Conservation (phyloP, 108 stramenopile species). For the Conticribra weissflogii region DNA sequence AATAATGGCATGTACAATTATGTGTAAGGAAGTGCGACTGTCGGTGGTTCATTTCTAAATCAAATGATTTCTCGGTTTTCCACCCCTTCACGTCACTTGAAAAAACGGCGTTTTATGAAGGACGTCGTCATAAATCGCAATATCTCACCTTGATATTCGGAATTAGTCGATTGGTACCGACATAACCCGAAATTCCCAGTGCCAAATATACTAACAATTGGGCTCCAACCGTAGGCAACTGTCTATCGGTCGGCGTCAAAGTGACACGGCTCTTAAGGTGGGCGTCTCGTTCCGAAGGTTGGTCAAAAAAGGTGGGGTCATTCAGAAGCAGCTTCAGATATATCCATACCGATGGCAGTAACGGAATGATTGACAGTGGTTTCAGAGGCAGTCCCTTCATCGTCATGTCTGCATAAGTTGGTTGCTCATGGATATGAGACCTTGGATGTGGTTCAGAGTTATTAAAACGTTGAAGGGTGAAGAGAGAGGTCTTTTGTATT, state of each 20-base stretch:
- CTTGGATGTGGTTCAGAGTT: too few species aligned
- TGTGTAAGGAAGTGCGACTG: background rate
- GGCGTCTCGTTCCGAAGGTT: background rate
- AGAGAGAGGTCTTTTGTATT: too few species aligned
- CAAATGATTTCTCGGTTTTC: background rate
- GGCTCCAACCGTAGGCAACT: constrained; percentile 22
- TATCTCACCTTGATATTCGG: constrained; percentile 35
- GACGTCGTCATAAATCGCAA: background rate
- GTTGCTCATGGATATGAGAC: background rate
- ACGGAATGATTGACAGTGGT: background rate
- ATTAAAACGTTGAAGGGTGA: too few species aligned
- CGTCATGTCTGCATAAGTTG: background rate
- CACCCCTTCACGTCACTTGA: background rate
- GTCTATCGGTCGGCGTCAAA: background rate
- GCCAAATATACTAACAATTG: constrained; percentile 39
- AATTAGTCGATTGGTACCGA: constrained; percentile 42
- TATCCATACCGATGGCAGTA: background rate
- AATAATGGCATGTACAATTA: background rate
- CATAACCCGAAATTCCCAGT: constrained; percentile 34
- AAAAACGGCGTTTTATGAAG: background rate
- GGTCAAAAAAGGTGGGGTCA: too few species aligned
- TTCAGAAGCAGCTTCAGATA: background rate
- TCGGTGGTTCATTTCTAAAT: background rate
- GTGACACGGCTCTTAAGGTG: background rate
- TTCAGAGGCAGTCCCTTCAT: background rate